Conservation (phyloP, 306 rosid species). For the Herpetospermum pedunculosum region DNA sequence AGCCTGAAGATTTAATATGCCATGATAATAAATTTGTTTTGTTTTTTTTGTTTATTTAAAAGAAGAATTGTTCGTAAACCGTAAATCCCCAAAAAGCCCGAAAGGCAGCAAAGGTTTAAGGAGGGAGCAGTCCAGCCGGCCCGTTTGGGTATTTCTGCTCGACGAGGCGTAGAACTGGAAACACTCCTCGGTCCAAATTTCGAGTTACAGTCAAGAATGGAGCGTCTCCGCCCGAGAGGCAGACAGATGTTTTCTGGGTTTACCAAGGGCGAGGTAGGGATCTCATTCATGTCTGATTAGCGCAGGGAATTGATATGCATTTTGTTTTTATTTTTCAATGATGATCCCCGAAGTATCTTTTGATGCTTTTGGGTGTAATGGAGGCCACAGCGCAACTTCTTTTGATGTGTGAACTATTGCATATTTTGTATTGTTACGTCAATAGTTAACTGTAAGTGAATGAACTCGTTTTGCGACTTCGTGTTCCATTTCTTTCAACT, state of each 20-base stretch:
- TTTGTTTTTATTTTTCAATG: not conserved
- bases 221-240: slow-evolving; percentile 81
- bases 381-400: not conserved
- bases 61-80: too few species aligned
- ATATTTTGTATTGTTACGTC: not conserved
- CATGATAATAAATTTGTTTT: too few species aligned
- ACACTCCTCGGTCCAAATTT: not conserved
- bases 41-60: too few species aligned
- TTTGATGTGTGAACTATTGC: not conserved
- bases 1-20: too few species aligned
- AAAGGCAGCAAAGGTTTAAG: not conserved
- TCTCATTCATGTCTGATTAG: not conserved
- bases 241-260: slow-evolving; percentile 56
- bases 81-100: not conserved
- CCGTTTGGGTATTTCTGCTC: not conserved
- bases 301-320: not conserved
- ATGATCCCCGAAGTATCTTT: not conserved
- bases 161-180: not conserved
- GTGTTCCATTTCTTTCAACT: not conserved
- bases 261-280: slow-evolving; percentile 79
- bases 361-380: not conserved
- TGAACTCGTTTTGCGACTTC: not conserved
- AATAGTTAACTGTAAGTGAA: not conserved
- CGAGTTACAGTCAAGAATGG: slow-evolving; percentile 26
- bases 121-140: not conserved